Evolutionary conservation across 441 rosid genomes (phyloP), one percentile per base, ranked within the genome.

Genomic region (Euphorbia schlechtendalii): DNA sequence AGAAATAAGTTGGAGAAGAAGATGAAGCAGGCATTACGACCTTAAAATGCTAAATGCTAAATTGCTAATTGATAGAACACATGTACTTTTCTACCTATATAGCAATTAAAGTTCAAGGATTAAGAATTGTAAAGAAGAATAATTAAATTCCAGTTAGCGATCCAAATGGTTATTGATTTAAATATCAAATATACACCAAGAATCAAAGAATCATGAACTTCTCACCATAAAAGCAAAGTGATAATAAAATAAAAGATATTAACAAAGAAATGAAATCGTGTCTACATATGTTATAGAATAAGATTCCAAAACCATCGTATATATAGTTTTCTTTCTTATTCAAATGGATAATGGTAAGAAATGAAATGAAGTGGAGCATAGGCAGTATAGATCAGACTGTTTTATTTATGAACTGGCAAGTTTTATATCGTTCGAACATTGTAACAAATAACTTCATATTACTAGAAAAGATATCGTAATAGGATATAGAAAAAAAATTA

Each of bases 1-100:
- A 15, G 64, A 51, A 76, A 73, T 76, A 76, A 73, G 72, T 70
- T 67, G 68, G 68, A 56, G 27, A 25, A 59, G 40, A 34, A 72
- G 40, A 28, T 14, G 67, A 10, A 20, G 46, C n/a, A 17, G 10
- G 40, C 61, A 24, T 53, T 67, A 64, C 48, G 41, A 32, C 67
- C 63, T 56, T 55, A 14, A 27, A 27, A 27, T 27, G 30, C 30
- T n/a, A n/a, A n/a, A n/a, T n/a, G n/a, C n/a, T 27, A 27, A 27
- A 27, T 27, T 34, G 40, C 40, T 34, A 22, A 58, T 60, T 28
- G 30, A 43, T 64, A 57, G 13, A 68, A 13, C 52, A 68, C 18
- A 43, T 72, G 59, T 69, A 73, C 59, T 38, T 69, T 56, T 56
- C 41, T 57, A 25, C 64, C 56, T 46, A 65, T 8, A 34, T 58